Conservation (phyloP, 2,329 filamentous ascomycete genomes). For the Clonostachys byssicola region DNA sequence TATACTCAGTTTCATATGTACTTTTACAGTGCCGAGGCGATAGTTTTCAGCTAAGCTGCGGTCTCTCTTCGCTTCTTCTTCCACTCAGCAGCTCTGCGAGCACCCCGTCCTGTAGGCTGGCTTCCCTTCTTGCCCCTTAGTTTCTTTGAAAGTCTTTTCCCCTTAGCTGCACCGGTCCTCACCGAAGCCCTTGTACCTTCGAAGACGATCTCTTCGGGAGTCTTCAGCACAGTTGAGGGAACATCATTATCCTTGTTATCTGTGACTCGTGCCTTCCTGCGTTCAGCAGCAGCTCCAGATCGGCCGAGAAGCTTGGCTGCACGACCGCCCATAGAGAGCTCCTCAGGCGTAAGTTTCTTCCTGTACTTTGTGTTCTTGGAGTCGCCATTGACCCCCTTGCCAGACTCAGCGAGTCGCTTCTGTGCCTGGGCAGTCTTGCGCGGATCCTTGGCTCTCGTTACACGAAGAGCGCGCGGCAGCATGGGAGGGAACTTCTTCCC, state of each 20-base stretch:
- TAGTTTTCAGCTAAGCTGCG: too few species aligned
- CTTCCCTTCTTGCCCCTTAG: slow-evolving; percentile 35
- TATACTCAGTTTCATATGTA: too few species aligned
- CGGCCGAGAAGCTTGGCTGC: slow-evolving; percentile 69
- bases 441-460: slow-evolving; percentile 78
- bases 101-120: slow-evolving; percentile 30
- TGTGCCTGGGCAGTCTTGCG: slow-evolving; percentile 51
- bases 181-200: slow-evolving; percentile 73
- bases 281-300: neutral
- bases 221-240: slow-evolving; percentile 33
- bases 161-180: slow-evolving; percentile 60
- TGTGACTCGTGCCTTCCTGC: neutral
- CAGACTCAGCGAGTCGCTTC: slow-evolving; percentile 14
- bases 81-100: slow-evolving; percentile 36
- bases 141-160: slow-evolving; percentile 56
- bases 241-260: slow-evolving; percentile 11
- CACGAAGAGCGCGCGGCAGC: slow-evolving; percentile 83
- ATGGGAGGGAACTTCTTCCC: slow-evolving; percentile 92
- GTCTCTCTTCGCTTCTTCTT: slow-evolving; percentile 27
- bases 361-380: slow-evolving; percentile 51
- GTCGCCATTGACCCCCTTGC: slow-evolving; percentile 16
- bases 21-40: too few species aligned
- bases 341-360: slow-evolving; percentile 65
- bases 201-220: slow-evolving; percentile 71
- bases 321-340: slow-evolving; percentile 69